These are phyloP conservation scores for Knoxia roxburghii DNA, from an alignment of 257 asterid species.

Conservation along the genomic window DNA sequence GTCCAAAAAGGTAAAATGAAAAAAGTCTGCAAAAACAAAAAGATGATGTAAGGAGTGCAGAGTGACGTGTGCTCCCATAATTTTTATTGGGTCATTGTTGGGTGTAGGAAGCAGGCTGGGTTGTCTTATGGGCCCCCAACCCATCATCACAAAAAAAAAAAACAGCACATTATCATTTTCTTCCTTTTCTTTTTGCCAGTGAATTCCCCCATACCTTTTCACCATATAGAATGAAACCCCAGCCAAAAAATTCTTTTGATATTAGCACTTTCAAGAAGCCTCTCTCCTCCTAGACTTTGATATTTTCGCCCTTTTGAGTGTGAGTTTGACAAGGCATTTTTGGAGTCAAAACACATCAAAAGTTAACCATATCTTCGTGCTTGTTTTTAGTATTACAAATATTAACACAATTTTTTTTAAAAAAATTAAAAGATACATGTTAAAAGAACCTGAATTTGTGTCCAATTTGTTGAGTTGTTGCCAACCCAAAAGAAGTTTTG, in stretches of 20 bases:
- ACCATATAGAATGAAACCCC: neutral
- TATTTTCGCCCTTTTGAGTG: neutral
- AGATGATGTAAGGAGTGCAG: constrained; percentile 8
- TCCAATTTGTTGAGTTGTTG: constrained; percentile 13
- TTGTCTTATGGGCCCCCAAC: constrained; percentile 15
- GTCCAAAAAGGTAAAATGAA: neutral
- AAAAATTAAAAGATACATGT: no score
- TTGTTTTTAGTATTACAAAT: no score
- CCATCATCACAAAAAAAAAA: constrained; percentile 11
- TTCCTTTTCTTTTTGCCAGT: no score
- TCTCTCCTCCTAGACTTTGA: no score
- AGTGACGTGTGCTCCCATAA: constrained; percentile 17
- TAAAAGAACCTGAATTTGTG: neutral
- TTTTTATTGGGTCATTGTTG: constrained; percentile 7
- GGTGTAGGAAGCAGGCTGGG: constrained; percentile 5
- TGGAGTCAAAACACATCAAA: neutral
- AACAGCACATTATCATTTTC: constrained; percentile 3
- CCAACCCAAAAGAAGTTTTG: constrained; percentile 12
- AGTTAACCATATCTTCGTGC: no score
- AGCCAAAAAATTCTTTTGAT: neutral
- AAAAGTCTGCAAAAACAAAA: neutral
- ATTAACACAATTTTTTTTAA: no score
- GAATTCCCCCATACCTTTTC: neutral
- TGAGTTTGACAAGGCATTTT: neutral
- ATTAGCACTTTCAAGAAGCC: no score